Conservation (phyloP, 208 protist genomes). For the Trypanosoma cruzi region DNA sequence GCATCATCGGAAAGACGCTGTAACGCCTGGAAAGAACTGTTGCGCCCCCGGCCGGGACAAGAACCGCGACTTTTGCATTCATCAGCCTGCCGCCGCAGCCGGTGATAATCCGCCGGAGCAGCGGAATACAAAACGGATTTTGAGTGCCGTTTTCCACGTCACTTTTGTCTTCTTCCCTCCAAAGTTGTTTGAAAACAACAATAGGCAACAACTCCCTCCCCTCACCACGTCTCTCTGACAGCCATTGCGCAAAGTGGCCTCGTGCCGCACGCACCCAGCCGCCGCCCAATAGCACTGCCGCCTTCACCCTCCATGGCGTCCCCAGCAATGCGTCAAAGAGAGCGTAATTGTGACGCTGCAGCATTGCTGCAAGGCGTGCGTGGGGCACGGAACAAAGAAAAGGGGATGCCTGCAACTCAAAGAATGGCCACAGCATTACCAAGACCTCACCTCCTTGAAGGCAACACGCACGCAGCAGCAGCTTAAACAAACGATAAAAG, state of each 20-base stretch:
- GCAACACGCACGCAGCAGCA: not conserved
- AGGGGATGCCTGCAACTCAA: constrained; percentile 9
- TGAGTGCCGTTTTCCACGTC: not conserved
- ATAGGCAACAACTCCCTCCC: not conserved
- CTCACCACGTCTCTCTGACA: not conserved
- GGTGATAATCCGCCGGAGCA: constrained; percentile 9
- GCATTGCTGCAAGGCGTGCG: not conserved
- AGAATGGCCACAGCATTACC: constrained; percentile 8
- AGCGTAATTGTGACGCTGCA: constrained; percentile 10
- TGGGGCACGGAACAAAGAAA: constrained; percentile 10
- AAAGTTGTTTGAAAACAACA: constrained; percentile 13
- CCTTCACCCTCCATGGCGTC: not conserved
- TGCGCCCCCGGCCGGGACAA: not conserved
- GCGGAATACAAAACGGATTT: not conserved
- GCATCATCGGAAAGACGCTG: constrained; percentile 3
- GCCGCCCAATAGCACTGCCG: not conserved
- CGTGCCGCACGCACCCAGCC: not conserved
- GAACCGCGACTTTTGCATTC: constrained; percentile 7
- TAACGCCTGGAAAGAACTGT: constrained; percentile 15
- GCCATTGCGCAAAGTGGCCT: constrained; percentile 9
- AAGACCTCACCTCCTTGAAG: not conserved
- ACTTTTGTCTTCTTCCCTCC: not conserved
- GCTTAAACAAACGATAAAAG: constrained; percentile 8
- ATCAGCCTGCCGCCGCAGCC: not conserved
- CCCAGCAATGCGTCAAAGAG: constrained; percentile 16